phyloP scores from a whole-genome alignment of 257 asterid genomes.

The Solanum rostratum region DNA sequence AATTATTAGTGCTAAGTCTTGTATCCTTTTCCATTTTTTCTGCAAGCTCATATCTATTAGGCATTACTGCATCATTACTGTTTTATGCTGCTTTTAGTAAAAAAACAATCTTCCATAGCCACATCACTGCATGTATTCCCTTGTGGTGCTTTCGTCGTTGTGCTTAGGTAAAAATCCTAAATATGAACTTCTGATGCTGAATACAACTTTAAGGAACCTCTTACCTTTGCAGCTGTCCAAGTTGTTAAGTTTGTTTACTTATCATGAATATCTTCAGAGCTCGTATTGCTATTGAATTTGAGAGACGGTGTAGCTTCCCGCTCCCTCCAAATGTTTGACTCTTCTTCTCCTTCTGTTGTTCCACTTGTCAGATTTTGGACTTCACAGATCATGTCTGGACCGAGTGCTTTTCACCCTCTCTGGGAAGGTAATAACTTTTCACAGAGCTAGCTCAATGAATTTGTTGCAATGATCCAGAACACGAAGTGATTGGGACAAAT shows the following conservation, averaged over 20 bases:
- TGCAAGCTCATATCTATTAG: background rate
- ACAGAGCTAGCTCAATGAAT: background rate
- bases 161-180: background rate
- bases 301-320: background rate
- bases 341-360: background rate
- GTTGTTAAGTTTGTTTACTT: background rate
- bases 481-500: conserved; percentile 3
- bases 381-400: conserved; percentile 98
- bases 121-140: background rate
- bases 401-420: conserved; percentile 74
- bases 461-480: conserved; percentile 4
- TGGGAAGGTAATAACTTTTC: conserved; percentile 50
- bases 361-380: conserved; percentile 52
- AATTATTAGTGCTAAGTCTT: background rate
- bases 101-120: background rate
- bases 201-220: background rate
- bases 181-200: background rate
- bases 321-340: background rate
- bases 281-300: background rate
- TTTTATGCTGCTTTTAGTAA: background rate
- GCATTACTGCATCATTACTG: background rate
- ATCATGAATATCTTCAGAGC: background rate
- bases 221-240: background rate
- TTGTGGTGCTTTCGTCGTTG: background rate
- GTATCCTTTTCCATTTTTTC: background rate